phyloP scores from a whole-genome alignment of 768 basidiomycete genomes.

The Phlebiopsis flavidoalba region DNA sequence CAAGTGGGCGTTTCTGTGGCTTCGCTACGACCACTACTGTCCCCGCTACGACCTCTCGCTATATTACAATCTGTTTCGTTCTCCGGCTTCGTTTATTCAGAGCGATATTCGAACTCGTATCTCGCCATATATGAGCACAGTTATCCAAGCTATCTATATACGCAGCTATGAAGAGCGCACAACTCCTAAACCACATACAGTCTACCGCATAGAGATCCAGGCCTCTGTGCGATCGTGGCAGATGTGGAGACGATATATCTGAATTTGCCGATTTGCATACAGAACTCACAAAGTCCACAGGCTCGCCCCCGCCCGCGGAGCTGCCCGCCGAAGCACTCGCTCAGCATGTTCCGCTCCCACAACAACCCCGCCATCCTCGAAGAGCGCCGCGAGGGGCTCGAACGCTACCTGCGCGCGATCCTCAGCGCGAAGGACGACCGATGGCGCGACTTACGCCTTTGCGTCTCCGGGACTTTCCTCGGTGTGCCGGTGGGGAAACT shows the following conservation, averaged over 20 bases:
- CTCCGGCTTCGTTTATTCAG: not conserved
- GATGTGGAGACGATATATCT: slow-evolving; percentile 90
- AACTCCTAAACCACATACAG: slow-evolving; percentile 71
- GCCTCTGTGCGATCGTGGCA: slow-evolving; percentile 91
- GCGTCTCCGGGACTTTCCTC: slow-evolving; percentile 82
- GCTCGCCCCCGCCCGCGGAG: slow-evolving; percentile 69
- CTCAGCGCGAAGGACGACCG: slow-evolving; percentile 72
- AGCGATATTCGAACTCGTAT: not conserved
- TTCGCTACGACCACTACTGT: not conserved
- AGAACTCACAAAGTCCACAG: slow-evolving; percentile 76
- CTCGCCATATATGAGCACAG: slow-evolving; percentile 29
- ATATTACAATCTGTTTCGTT: not conserved
- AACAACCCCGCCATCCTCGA: slow-evolving; percentile 62
- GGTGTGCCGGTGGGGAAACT: slow-evolving; percentile 66
- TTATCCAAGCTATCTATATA: slow-evolving; percentile 74
- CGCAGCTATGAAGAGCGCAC: slow-evolving; percentile 63
- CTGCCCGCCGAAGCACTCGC: slow-evolving; percentile 83
- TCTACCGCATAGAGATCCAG: slow-evolving; percentile 79
- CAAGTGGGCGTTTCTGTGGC: slow-evolving; percentile 30
- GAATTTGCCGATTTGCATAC: slow-evolving; percentile 87
- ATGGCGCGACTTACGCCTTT: slow-evolving; percentile 70
- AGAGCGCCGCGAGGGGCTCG: slow-evolving; percentile 73
- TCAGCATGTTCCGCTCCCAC: slow-evolving; percentile 59
- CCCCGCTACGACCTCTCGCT: not conserved
- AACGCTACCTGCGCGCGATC: slow-evolving; percentile 83